Conservation (phyloP, 257 asterid species). For the Paulownia fortunei region DNA sequence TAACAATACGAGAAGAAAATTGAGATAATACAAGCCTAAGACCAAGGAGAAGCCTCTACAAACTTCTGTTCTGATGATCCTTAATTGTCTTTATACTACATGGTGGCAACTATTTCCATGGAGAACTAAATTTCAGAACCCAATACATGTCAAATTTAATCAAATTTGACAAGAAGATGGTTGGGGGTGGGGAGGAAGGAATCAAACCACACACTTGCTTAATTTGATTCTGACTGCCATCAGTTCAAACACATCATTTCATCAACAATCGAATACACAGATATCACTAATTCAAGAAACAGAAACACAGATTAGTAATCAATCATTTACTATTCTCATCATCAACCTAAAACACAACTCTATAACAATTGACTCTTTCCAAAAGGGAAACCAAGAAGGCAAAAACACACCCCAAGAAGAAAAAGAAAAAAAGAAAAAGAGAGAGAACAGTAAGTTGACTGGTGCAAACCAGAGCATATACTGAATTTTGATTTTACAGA, state of each 20-base stretch:
- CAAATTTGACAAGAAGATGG: not conserved
- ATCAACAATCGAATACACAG: not conserved
- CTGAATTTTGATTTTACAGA: constrained; percentile 12
- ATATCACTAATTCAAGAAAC: constrained; percentile 8
- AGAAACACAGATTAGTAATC: constrained; percentile 22
- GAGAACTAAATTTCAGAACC: too few relatives aligned
- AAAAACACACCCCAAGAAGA: not conserved
- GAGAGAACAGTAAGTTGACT: too few relatives aligned
- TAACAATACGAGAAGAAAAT: too few relatives aligned
- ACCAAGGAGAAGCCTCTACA: too few relatives aligned
- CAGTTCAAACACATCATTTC: not conserved
- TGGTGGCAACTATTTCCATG: too few relatives aligned
- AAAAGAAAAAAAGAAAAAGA: not conserved
- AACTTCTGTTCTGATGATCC: too few relatives aligned
- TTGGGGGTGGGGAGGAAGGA: too few relatives aligned
- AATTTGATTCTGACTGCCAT: not conserved
- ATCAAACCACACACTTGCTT: too few relatives aligned
- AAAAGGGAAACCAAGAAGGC: not conserved
- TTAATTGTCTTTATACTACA: too few relatives aligned
- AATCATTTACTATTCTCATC: constrained; percentile 26
- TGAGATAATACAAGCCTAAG: too few relatives aligned
- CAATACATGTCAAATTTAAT: not conserved
- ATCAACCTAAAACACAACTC: constrained; percentile 11
- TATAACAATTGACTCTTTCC: not conserved
- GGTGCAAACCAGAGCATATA: constrained; percentile 21